Evolutionary conservation across 768 basidiomycete genomes (phyloP).

Genomic region (Nevesoporus exiguus): DNA sequence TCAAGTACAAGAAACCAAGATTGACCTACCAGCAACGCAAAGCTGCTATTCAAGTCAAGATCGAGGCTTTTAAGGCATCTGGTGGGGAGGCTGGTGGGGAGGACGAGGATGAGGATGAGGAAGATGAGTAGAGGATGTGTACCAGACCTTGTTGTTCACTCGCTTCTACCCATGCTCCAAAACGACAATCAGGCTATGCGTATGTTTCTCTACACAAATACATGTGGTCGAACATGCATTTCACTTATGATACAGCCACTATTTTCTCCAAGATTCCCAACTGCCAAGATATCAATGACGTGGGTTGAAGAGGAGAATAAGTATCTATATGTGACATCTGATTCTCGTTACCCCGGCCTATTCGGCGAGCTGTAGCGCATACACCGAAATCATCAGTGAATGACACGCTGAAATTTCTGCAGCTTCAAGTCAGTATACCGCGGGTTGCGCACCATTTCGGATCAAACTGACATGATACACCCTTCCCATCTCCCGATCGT

Average conservation of each 20-base stretch:
- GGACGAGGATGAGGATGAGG: slow-evolving; percentile 14
- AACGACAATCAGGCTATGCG: slow-evolving; percentile 13
- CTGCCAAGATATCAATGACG: slow-evolving; percentile 55
- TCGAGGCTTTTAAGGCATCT: slow-evolving; percentile 82
- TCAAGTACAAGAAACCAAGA: slow-evolving; percentile 64
- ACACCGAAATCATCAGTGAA: slow-evolving; percentile 50
- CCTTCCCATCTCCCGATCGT: slow-evolving; percentile 78
- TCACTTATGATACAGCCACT: slow-evolving; percentile 23
- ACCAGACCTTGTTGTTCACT: slow-evolving; percentile 1
- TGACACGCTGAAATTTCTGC: slow-evolving; percentile 61
- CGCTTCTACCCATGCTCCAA: slow-evolving; percentile 5
- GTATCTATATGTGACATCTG: slow-evolving; percentile 43
- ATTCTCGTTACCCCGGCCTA: slow-evolving; percentile 41
- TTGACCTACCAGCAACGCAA: slow-evolving; percentile 77
- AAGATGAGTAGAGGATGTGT: slow-evolving; percentile 53
- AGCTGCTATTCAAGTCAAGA: slow-evolving; percentile 80
- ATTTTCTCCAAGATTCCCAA: slow-evolving; percentile 44
- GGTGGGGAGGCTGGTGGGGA: slow-evolving; percentile 45
- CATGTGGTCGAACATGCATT: slow-evolving; percentile 7
- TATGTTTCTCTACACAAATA: slow-evolving; percentile 19
- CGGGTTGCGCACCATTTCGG: background rate
- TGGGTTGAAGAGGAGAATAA: slow-evolving; percentile 31
- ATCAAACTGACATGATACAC: slow-evolving; percentile 58
- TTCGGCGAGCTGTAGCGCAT: slow-evolving; percentile 54
- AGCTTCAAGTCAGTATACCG: slow-evolving; percentile 5